A percentile compares a stretch with the other conserved stretches of the same genome.
These are phyloP conservation scores for Curvularia sp. DNA, from an alignment of 2,329 filamentous ascomycete genomes.

Conservation along the genomic window DNA sequence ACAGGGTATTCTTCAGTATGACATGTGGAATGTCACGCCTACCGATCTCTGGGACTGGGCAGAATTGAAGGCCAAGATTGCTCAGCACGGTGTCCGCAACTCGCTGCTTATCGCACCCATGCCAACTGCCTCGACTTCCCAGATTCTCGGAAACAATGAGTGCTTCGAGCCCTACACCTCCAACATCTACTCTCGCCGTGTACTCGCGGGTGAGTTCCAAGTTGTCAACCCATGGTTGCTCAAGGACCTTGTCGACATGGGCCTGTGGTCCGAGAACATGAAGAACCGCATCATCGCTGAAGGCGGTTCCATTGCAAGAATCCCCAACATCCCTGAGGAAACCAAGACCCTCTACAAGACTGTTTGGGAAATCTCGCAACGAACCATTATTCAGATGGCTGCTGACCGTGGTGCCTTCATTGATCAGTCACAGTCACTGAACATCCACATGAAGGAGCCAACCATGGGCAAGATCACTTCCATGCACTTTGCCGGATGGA, in stretches of 20 bases:
- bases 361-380: slow-evolving; percentile 98
- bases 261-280: slow-evolving; percentile 99
- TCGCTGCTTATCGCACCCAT: slow-evolving; percentile 94
- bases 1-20: slow-evolving; percentile 94
- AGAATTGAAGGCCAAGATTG: slow-evolving; percentile 85
- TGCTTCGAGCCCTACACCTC: slow-evolving; percentile 99
- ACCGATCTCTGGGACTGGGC: slow-evolving; percentile 98
- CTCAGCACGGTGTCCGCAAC: slow-evolving; percentile 93
- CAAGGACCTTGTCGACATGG: slow-evolving; percentile 97
- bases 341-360: slow-evolving; percentile 99
- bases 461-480: slow-evolving; percentile 99
- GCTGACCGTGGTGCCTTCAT: slow-evolving; percentile 98
- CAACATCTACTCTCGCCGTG: slow-evolving; percentile 99
- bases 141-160: slow-evolving; percentile 99
- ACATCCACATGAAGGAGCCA: slow-evolving; percentile 99
- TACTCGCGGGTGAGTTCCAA: slow-evolving; percentile 98
- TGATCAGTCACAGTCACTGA: slow-evolving; percentile 97
- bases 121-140: slow-evolving; percentile 96
- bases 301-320: slow-evolving; percentile 93
- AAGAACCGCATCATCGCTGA: slow-evolving; percentile 99
- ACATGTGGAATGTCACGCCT: slow-evolving; percentile 97
- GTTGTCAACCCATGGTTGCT: slow-evolving; percentile 99
- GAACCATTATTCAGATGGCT: slow-evolving; percentile 94
- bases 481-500: slow-evolving; percentile 99
- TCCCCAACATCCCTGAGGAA: slow-evolving; percentile 94